phyloP scores from a whole-genome alignment of 2,329 filamentous ascomycete species.

The Pseudogymnoascus sp. region DNA sequence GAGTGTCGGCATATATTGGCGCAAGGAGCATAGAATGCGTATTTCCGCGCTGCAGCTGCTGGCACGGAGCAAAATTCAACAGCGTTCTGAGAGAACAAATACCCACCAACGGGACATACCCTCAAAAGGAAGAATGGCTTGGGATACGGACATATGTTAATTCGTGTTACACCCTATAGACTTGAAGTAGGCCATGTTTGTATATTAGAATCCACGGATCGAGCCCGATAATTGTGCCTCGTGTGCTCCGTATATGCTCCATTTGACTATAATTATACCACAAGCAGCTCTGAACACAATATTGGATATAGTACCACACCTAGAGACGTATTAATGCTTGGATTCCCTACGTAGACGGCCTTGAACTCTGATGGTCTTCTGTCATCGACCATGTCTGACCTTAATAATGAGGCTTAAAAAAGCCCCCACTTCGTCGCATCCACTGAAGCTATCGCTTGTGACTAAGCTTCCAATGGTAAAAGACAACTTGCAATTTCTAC shows the following conservation, averaged over 20 bases:
- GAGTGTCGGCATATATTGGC: neutral
- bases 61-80: neutral
- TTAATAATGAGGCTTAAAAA: neutral
- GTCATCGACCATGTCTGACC: neutral
- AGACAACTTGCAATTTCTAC: conserved; percentile 7
- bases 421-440: neutral
- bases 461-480: conserved; percentile 6
- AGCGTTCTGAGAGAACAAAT: neutral
- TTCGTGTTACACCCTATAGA: neutral
- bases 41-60: neutral
- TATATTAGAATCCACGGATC: neutral
- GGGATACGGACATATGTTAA: neutral
- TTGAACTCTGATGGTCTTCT: neutral
- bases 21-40: neutral
- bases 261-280: neutral
- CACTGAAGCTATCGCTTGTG: conserved; percentile 1
- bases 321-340: neutral
- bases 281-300: neutral
- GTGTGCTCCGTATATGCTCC: neutral
- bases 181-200: neutral
- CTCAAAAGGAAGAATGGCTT: neutral
- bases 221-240: neutral
- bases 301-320: neutral
- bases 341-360: neutral
- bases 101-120: neutral